A percentile compares a stretch with the other conserved stretches of the same genome.
These are phyloP conservation scores for Vigna angularis DNA, from an alignment of 306 rosid species.

Conservation along the genomic window DNA sequence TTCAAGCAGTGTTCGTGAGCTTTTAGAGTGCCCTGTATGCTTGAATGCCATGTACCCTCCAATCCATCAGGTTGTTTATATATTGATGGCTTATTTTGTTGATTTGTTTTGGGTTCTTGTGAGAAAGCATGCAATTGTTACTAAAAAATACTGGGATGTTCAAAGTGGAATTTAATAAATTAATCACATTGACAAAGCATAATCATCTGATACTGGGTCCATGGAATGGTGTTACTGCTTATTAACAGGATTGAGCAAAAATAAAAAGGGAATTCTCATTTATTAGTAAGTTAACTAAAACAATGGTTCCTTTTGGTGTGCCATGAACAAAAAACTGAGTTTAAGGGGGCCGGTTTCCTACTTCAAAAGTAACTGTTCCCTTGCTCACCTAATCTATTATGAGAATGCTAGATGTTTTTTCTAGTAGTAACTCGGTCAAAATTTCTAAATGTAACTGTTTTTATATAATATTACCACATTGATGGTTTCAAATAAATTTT, in stretches of 20 bases:
- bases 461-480: neutral
- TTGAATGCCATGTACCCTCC: constrained; percentile 97
- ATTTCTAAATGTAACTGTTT: neutral
- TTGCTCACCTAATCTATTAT: constrained; percentile 25
- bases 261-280: neutral
- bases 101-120: constrained; percentile 16
- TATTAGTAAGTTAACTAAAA: neutral
- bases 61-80: constrained; percentile 79
- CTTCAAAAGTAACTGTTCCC: neutral
- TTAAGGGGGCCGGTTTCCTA: constrained; percentile 11
- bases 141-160: neutral
- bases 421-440: neutral
- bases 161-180: constrained; percentile 14
- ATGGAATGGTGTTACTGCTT: constrained; percentile 10
- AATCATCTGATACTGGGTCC: constrained; percentile 5
- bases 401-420: neutral
- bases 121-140: constrained; percentile 6
- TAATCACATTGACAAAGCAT: neutral
- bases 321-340: neutral
- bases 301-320: neutral
- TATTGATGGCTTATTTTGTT: constrained; percentile 20
- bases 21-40: constrained; percentile 95
- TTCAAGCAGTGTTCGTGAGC: constrained; percentile 91
- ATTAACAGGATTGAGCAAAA: constrained; percentile 1
- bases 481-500: neutral